Evolutionary conservation across 73 alveolate genomes (phyloP).

Genomic region (Vitrella brassicaformis): DNA sequence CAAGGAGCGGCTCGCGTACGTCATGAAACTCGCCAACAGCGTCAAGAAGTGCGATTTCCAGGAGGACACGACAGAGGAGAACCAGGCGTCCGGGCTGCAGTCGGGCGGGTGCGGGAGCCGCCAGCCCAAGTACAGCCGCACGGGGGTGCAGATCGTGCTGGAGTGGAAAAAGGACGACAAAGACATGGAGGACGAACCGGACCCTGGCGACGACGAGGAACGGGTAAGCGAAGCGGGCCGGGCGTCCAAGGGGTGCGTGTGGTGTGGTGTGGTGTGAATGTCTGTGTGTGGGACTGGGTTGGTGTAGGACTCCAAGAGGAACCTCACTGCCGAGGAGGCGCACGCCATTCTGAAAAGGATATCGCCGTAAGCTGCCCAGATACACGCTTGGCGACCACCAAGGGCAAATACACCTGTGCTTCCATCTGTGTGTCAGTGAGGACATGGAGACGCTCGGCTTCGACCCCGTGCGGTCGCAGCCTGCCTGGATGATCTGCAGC

Average conservation of each 20-base stretch:
- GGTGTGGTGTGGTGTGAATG: neutral
- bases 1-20: neutral
- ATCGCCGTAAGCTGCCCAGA: neutral
- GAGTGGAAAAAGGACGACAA: too few relatives aligned
- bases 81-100: too few relatives aligned
- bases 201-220: too few relatives aligned
- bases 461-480: slow-evolving; percentile 57
- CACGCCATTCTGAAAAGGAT: slow-evolving; percentile 47
- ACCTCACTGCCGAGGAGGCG: slow-evolving; percentile 61
- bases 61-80: too few relatives aligned
- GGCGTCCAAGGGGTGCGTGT: too few relatives aligned
- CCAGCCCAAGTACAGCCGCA: slow-evolving; percentile 59
- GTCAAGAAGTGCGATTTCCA: too few relatives aligned
- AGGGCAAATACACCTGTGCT: too few relatives aligned
- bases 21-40: neutral
- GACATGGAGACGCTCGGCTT: slow-evolving; percentile 66
- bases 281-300: neutral
- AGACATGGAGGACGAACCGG: too few relatives aligned
- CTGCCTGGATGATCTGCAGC: slow-evolving; percentile 78
- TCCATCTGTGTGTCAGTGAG: too few relatives aligned
- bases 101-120: slow-evolving; percentile 60
- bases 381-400: neutral
- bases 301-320: slow-evolving; percentile 39
- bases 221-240: too few relatives aligned
- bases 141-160: too few relatives aligned